Evolutionary conservation across 176 grass and related monocot genomes (phyloP).

Genomic region (Ensete glaucum): DNA sequence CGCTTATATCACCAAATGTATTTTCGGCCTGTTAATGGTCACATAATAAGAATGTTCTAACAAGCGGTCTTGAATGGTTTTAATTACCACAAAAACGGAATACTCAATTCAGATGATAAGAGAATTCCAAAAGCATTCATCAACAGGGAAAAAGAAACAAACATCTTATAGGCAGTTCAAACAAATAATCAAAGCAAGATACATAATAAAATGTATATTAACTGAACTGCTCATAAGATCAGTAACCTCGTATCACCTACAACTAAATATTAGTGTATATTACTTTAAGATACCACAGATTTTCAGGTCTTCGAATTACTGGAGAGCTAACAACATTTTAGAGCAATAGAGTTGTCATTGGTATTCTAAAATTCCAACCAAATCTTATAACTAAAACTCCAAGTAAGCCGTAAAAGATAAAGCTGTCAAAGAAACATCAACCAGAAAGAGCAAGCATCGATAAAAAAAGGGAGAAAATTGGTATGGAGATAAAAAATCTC

Average conservation of each 20-base stretch:
- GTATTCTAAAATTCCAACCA: neutral
- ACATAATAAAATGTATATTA: neutral
- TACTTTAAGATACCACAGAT: neutral
- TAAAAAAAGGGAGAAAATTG: neutral
- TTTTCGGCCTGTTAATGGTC: constrained; percentile 55
- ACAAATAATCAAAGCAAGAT: neutral
- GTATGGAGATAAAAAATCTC: neutral
- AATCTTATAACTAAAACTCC: neutral
- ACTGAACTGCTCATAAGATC: neutral
- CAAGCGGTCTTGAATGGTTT: neutral
- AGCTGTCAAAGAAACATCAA: neutral
- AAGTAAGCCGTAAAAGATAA: neutral
- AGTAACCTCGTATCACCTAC: neutral
- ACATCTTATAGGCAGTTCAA: neutral
- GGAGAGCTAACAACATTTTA: no score
- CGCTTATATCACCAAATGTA: constrained; percentile 62
- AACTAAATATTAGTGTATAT: neutral
- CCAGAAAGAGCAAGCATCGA: neutral
- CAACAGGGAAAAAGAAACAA: neutral
- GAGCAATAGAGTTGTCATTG: neutral
- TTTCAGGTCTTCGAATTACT: neutral
- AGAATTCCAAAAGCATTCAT: neutral
- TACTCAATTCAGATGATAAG: neutral
- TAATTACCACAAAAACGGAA: neutral
- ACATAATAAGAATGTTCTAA: neutral